These are phyloP conservation scores for Rhodotorula mucilaginosa DNA, from an alignment of 1,284 basidiomycete genomes.

Conservation along the genomic window DNA sequence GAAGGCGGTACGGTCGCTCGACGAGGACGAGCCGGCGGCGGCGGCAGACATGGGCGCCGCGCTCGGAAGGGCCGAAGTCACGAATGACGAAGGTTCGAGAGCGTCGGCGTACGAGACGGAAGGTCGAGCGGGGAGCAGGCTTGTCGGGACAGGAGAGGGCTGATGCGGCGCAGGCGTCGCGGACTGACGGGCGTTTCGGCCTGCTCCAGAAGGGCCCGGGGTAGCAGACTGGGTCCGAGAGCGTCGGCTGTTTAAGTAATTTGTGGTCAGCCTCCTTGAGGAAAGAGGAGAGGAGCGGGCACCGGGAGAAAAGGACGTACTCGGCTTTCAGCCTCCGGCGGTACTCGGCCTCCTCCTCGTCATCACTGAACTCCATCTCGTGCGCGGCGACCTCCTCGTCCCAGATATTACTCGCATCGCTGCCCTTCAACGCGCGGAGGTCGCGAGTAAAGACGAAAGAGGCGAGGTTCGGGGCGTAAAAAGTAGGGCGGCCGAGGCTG, in stretches of 20 bases:
- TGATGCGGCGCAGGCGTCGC: not conserved
- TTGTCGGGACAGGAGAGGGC: slow-evolving; percentile 6
- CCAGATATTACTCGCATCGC: slow-evolving; percentile 86
- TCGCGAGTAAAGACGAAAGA: slow-evolving; percentile 71
- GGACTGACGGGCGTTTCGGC: slow-evolving; percentile 5
- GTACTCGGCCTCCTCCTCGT: slow-evolving; percentile 74
- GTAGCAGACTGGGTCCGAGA: slow-evolving; percentile 24
- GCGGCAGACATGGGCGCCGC: slow-evolving; percentile 11
- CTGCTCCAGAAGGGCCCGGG: slow-evolving; percentile 13
- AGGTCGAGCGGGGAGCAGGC: slow-evolving; percentile 26
- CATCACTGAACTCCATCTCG: slow-evolving; percentile 85
- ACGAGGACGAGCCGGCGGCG: not conserved
- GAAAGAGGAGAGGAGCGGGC: not conserved
- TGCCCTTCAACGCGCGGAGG: slow-evolving; percentile 66
- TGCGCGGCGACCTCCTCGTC: slow-evolving; percentile 83
- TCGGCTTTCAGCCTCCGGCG: slow-evolving; percentile 52
- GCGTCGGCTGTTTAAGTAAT: slow-evolving; percentile 1
- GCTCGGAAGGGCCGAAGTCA: slow-evolving; percentile 3
- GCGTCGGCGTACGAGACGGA: slow-evolving; percentile 34
- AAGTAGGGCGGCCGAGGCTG: slow-evolving; percentile 55
- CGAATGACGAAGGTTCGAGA: not conserved
- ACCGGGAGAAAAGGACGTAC: not conserved
- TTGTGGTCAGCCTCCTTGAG: slow-evolving; percentile 3
- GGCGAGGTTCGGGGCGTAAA: slow-evolving; percentile 72
- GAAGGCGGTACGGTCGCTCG: slow-evolving; percentile 8